These are phyloP conservation scores for Pseudocercospora ulei DNA, from an alignment of 2,329 filamentous ascomycete genomes.

Conservation along the genomic window DNA sequence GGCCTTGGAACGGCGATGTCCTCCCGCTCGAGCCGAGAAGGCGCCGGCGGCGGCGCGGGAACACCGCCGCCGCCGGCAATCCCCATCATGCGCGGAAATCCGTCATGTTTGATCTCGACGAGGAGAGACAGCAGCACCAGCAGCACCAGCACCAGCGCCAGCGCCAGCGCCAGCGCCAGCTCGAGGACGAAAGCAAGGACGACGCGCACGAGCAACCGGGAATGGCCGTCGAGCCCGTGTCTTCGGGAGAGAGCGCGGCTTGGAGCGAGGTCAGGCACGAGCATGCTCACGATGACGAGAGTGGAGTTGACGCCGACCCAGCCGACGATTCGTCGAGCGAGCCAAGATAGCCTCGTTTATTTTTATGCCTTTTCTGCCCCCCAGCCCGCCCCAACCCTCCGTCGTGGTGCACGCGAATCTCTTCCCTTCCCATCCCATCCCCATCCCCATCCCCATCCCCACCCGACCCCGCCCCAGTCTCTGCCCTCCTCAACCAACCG, in stretches of 20 bases:
- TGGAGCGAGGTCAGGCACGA: conserved; percentile 26
- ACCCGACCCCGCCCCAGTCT: no score
- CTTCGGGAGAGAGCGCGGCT: conserved; percentile 27
- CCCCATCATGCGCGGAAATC: conserved; percentile 30
- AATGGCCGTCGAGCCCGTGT: conserved; percentile 26
- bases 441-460: no score
- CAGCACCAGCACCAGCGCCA: conserved; percentile 20
- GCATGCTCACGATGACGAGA: conserved; percentile 19
- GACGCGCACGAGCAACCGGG: conserved; percentile 17
- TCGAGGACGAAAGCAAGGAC: conserved; percentile 16
- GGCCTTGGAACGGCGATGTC: conserved; percentile 85
- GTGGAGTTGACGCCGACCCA: conserved; percentile 14
- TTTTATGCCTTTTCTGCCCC: conserved; percentile 1
- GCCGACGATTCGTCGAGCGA: conserved; percentile 13
- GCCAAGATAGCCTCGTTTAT: conserved; percentile 14
- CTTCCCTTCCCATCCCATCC: no score
- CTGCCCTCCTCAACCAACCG: no score
- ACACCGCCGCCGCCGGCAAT: conserved; percentile 20
- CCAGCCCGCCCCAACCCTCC: neutral
- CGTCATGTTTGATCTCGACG: conserved; percentile 29
- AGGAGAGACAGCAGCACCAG: conserved; percentile 21
- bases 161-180: no score
- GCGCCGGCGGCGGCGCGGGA: conserved; percentile 12
- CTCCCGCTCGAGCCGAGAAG: conserved; percentile 38
- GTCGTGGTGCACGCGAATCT: no score